These are phyloP conservation scores for Nymphaea thermarum DNA, from an alignment of 164 flowering plant genomes.

Conservation along the genomic window DNA sequence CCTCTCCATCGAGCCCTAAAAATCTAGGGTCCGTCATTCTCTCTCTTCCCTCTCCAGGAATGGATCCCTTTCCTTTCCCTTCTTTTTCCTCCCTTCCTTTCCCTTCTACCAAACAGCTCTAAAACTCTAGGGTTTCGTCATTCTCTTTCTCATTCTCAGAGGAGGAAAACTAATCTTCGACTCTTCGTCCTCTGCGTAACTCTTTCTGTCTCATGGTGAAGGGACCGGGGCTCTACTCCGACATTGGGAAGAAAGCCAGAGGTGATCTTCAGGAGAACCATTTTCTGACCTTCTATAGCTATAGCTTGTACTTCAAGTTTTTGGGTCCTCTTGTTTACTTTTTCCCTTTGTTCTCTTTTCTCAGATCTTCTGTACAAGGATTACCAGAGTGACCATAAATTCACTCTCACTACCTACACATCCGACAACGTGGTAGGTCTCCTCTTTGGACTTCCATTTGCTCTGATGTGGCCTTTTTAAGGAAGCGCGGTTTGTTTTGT, in stretches of 20 bases:
- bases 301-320: too few relatives aligned
- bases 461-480: too few relatives aligned
- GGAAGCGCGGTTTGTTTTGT: neutral
- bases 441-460: neutral
- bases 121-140: neutral
- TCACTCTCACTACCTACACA: conserved; percentile 48
- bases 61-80: too few relatives aligned
- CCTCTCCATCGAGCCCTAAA: neutral
- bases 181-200: too few relatives aligned
- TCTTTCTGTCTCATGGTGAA: conserved; percentile 30
- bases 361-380: conserved; percentile 56
- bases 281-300: too few relatives aligned
- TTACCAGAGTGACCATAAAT: conserved; percentile 57
- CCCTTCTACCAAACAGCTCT: too few relatives aligned
- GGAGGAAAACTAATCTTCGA: too few relatives aligned
- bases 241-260: conserved; percentile 26
- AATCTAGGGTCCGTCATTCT: too few relatives aligned
- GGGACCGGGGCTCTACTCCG: conserved; percentile 75
- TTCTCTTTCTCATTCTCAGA: neutral
- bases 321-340: neutral
- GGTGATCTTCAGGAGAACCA: conserved; percentile 3
- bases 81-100: too few relatives aligned
- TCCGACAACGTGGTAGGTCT: conserved; percentile 51
- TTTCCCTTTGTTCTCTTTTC: neutral
- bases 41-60: too few relatives aligned